Conservation (phyloP, 2,329 filamentous ascomycete species). For the Aspergillus clavatus region DNA sequence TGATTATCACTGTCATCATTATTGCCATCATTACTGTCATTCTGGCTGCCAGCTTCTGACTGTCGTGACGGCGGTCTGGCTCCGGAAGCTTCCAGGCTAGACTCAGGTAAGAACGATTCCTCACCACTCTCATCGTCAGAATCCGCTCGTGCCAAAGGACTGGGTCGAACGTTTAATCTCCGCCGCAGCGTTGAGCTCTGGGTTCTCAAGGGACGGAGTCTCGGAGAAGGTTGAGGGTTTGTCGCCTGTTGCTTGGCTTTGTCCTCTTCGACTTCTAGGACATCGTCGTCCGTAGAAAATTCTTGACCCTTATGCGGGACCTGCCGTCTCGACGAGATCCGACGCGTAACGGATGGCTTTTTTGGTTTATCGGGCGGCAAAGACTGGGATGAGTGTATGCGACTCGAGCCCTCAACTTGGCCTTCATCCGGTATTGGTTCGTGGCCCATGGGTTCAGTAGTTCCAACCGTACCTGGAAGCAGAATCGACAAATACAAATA, state of each 20-base stretch:
- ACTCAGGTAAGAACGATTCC: constrained; percentile 33
- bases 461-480: constrained; percentile 28
- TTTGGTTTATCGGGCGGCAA: constrained; percentile 46
- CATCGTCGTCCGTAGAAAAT: constrained; percentile 88
- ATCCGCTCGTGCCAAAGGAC: constrained; percentile 32
- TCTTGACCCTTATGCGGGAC: constrained; percentile 75
- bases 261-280: constrained; percentile 72
- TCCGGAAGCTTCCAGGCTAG: constrained; percentile 19
- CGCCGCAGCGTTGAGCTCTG: constrained; percentile 40
- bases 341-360: constrained; percentile 69
- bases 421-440: constrained; percentile 27
- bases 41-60: constrained; percentile 14
- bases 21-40: constrained; percentile 50
- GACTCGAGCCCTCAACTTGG: constrained; percentile 25
- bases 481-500: neutral
- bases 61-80: constrained; percentile 20
- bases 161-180: constrained; percentile 30
- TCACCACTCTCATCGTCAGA: constrained; percentile 36
- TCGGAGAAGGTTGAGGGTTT: constrained; percentile 30
- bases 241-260: constrained; percentile 40
- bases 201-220: constrained; percentile 30
- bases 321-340: constrained; percentile 65
- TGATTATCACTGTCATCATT: constrained; percentile 60
- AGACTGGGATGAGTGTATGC: constrained; percentile 36
- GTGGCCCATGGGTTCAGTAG: constrained; percentile 16